Conservation (phyloP, 164 flowering plant genomes). For the Nelumbo lutea region DNA sequence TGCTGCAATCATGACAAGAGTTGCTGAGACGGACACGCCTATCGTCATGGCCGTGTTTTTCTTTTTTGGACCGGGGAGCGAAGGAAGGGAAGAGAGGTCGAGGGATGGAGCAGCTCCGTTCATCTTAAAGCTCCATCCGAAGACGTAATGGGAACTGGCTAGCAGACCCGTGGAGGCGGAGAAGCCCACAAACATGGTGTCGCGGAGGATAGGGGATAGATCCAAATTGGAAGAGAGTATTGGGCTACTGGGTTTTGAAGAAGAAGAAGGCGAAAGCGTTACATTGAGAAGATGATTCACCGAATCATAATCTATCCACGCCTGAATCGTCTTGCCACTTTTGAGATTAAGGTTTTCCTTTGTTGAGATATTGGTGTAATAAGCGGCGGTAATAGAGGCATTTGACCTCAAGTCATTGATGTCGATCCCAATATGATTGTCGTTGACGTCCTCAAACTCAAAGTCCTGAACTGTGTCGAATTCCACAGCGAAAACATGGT, state of each 20-base stretch:
- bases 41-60: background rate
- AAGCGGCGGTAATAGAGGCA: constrained; percentile 21
- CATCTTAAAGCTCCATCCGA: no score
- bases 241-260: constrained; percentile 28
- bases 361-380: constrained; percentile 12
- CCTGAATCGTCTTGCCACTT: constrained; percentile 32
- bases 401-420: background rate
- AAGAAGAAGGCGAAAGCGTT: constrained; percentile 31
- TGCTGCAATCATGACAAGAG: no score
- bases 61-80: constrained; percentile 5
- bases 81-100: constrained; percentile 9
- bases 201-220: no score
- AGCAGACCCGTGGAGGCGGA: constrained; percentile 7
- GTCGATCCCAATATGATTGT: constrained; percentile 5
- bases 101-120: constrained; percentile 4
- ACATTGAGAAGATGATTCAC: constrained; percentile 29
- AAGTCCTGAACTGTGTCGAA: constrained; percentile 62
- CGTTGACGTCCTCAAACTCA: constrained; percentile 37
- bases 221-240: no score
- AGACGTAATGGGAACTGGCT: constrained; percentile 8
- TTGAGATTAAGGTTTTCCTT: background rate
- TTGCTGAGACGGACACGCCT: no score
- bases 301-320: constrained; percentile 64
- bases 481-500: constrained; percentile 59
- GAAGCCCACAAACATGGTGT: constrained; percentile 8